phyloP scores from a whole-genome alignment of 352 stramenopile genomes.

The Pythium pyrilobum region DNA sequence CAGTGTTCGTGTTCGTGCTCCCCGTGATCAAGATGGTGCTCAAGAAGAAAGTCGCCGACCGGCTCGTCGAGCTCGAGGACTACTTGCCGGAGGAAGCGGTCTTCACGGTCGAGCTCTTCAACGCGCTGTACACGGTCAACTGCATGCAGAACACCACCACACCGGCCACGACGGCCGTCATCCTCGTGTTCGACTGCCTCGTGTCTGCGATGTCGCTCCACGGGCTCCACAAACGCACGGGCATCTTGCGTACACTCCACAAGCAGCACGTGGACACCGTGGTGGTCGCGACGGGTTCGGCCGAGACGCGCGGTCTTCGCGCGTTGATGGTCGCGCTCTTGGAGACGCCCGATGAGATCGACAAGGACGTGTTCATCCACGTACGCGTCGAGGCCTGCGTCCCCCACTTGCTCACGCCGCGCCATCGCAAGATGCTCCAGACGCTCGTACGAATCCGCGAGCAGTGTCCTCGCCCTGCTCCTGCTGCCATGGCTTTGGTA shows the following conservation, averaged over 20 bases:
- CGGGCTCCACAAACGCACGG: not conserved
- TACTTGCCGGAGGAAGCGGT: slow-evolving; percentile 2
- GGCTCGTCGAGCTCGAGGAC: slow-evolving; percentile 1
- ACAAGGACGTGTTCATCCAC: not conserved
- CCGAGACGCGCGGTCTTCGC: not conserved
- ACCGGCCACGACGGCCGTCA: not conserved
- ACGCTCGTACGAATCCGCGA: not conserved
- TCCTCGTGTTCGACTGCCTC: not conserved
- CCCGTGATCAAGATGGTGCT: slow-evolving; percentile 15
- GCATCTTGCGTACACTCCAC: not conserved
- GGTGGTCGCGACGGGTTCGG: not conserved
- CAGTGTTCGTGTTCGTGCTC: slow-evolving; percentile 3
- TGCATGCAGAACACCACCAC: slow-evolving; percentile 4
- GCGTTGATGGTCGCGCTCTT: not conserved
- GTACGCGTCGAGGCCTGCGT: not conserved
- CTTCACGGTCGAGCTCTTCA: slow-evolving; percentile 15
- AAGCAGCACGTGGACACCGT: not conserved
- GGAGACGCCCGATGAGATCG: not conserved
- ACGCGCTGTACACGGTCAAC: slow-evolving; percentile 6
- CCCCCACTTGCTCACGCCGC: not conserved
- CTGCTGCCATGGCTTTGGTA: not conserved
- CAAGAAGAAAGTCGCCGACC: slow-evolving; percentile 13
- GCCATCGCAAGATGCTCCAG: not conserved
- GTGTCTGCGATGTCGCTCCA: not conserved
- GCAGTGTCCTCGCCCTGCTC: not conserved